Evolutionary conservation across 139 green algal species (phyloP), one percentile per base, ranked within the genome.

Genomic region (Haematococcus lacustris): DNA sequence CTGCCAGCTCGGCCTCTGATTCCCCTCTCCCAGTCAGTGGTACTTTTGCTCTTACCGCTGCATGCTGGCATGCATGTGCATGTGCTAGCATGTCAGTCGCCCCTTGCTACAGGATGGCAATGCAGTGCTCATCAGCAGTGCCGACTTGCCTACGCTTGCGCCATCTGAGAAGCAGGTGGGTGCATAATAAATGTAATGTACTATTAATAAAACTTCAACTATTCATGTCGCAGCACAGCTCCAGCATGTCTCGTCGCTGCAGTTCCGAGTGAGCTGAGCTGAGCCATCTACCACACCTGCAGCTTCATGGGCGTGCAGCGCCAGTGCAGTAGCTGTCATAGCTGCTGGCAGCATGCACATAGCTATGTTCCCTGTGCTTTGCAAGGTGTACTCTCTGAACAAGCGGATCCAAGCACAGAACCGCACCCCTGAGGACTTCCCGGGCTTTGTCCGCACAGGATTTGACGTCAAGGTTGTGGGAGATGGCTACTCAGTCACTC

Each of bases 401-500:
- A 77, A 76, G 59, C 82, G 92, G 3, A 91, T 95, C 0, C 93
- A 97, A 69, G 64, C 69, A 13, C 90, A 95, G 71, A 97, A 97
- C 73, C 85, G 84, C 13, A 89, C 82, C 1, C 91, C 91, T 0
- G 25, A 43, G 2, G 89, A 87, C 25, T 98, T 98, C 68, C 93
- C 93, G 0, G 73, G 51, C 0, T 98, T 98, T 73, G 77, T 97
- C 4, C 77, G 92, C 4, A 80, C 94, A 66, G 94, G 95, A 28
- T 98, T 93, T 76, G 82, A 98, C 61, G 89, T 98, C 74, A 89
- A 84, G 32, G 74, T 92, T 3, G 61, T 92, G 1, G 86, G 80
- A 0, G 87, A 95, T 6, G n/a, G n/a, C n/a, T n/a, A n/a, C n/a
- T n/a, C n/a, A n/a, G n/a, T n/a, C n/a, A n/a, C n/a, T n/a, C n/a